Percentiles rank a stretch among this genome's conserved stretches.
Evolutionary conservation across 2,329 filamentous ascomycete species (phyloP).

Genomic region (Coleophoma eucalyptorum): DNA sequence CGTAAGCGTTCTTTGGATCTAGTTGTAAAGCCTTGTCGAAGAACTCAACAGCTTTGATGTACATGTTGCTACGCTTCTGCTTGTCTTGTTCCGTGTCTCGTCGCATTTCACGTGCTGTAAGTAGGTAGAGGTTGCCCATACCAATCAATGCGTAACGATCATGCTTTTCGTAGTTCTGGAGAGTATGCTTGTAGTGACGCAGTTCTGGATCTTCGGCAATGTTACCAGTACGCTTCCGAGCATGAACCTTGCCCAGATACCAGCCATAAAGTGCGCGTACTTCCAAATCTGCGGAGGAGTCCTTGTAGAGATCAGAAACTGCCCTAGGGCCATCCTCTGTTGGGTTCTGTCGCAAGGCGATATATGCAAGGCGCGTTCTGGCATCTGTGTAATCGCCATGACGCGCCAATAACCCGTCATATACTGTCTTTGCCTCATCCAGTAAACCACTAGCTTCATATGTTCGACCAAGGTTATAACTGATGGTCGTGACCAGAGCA

Average conservation of each 20-base stretch:
- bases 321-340: constrained; percentile 83
- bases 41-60: constrained; percentile 92
- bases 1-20: constrained; percentile 94
- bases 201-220: constrained; percentile 88
- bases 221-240: constrained; percentile 77
- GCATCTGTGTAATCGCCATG: constrained; percentile 94
- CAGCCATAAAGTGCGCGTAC: constrained; percentile 91
- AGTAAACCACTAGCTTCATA: constrained; percentile 82
- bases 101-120: constrained; percentile 89
- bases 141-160: constrained; percentile 94
- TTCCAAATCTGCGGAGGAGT: constrained; percentile 81
- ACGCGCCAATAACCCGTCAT: constrained; percentile 78
- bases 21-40: constrained; percentile 95
- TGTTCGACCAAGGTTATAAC: constrained; percentile 90
- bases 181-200: constrained; percentile 91
- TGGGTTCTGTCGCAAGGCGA: constrained; percentile 76
- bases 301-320: constrained; percentile 80
- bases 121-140: constrained; percentile 88
- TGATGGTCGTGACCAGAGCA: constrained; percentile 90
- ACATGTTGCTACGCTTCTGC: constrained; percentile 82
- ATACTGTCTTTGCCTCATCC: constrained; percentile 83
- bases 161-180: constrained; percentile 94
- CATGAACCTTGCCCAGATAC: constrained; percentile 79
- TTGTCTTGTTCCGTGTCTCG: constrained; percentile 86
- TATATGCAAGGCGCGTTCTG: constrained; percentile 82